Conservation (phyloP, 257 asterid species). For the Lycium ferocissimum region DNA sequence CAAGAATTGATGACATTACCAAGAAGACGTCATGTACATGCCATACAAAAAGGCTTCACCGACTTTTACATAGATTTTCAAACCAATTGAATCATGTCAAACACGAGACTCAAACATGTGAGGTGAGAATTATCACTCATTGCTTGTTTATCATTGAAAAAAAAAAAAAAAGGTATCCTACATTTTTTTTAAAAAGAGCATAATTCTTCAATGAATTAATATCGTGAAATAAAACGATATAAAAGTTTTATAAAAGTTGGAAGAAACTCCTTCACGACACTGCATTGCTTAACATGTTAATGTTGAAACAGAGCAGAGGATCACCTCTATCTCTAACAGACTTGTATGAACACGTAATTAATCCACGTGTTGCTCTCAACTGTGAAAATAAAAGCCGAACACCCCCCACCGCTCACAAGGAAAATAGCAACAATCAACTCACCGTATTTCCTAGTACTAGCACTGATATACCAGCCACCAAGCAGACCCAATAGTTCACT, state of each 20-base stretch:
- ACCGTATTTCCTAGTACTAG: background rate
- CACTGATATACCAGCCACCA: background rate
- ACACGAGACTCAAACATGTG: background rate
- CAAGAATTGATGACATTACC: background rate
- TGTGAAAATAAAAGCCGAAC: background rate
- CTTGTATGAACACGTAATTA: slow-evolving; percentile 2
- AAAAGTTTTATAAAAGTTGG: background rate
- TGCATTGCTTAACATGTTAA: background rate
- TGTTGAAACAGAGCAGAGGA: background rate
- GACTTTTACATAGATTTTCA: background rate
- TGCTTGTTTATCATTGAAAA: background rate
- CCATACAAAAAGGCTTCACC: background rate
- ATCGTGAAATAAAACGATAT: slow-evolving; percentile 2
- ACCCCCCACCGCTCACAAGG: background rate
- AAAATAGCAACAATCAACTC: slow-evolving; percentile 17
- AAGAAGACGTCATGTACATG: background rate
- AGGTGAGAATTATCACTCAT: background rate
- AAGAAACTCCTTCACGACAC: background rate
- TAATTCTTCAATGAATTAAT: background rate
- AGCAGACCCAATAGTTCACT: background rate
- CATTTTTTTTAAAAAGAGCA: background rate
- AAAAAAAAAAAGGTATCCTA: background rate
- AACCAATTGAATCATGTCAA: background rate
- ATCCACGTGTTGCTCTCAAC: background rate
- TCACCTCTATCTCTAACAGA: background rate